Percentiles rank a stretch among this genome's conserved stretches.
Conservation (phyloP, 768 basidiomycete species). For the Wakefieldia striispora region DNA sequence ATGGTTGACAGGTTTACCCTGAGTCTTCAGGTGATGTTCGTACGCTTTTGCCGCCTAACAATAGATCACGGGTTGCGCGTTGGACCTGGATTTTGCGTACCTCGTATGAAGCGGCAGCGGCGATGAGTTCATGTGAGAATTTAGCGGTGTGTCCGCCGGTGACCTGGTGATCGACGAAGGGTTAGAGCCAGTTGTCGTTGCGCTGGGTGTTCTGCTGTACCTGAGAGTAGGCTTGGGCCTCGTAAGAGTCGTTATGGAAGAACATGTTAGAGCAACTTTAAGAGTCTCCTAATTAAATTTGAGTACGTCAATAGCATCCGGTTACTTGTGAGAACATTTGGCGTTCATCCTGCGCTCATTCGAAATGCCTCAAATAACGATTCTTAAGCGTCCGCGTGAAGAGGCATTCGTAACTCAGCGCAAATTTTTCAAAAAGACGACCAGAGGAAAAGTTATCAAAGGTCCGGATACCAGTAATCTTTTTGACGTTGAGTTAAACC, state of each 20-base stretch:
- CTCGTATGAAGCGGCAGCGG: conserved; percentile 30
- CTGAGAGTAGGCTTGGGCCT: conserved; percentile 23
- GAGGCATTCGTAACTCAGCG: conserved; percentile 79
- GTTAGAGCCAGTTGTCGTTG: no score
- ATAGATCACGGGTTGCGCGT: neutral
- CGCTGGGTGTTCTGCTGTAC: neutral
- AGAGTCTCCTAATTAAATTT: no score
- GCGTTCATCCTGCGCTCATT: no score
- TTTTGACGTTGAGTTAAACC: neutral
- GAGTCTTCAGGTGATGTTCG: conserved; percentile 16
- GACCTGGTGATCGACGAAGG: conserved; percentile 7
- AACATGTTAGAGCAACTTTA: conserved; percentile 10
- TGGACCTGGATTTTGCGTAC: neutral
- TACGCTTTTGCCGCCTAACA: conserved; percentile 32
- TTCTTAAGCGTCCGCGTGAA: conserved; percentile 65
- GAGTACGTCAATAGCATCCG: no score
- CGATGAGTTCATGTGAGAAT: conserved; percentile 27
- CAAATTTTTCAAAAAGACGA: conserved; percentile 96
- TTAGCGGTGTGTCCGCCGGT: conserved; percentile 17
- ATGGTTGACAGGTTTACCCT: conserved; percentile 25
- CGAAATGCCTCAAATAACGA: conserved; percentile 59
- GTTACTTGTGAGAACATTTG: no score
- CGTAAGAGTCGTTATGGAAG: conserved; percentile 22
- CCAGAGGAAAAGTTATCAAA: conserved; percentile 90
- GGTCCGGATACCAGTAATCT: conserved; percentile 43